phyloP scores from a whole-genome alignment of 2,329 filamentous ascomycete genomes.

The Nectriaceae sp. region DNA sequence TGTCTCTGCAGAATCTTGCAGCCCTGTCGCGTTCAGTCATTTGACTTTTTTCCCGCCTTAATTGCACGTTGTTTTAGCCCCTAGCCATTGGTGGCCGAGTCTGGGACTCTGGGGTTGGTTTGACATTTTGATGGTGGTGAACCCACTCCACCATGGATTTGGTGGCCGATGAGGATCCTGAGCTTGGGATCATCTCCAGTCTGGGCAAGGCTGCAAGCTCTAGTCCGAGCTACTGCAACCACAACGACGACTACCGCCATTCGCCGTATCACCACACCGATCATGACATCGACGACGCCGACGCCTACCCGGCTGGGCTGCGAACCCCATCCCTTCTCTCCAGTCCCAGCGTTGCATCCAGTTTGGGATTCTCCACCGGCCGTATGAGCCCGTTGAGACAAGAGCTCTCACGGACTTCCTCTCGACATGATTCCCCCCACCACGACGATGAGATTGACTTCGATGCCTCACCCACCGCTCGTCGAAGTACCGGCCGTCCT shows the following conservation, averaged over 20 bases:
- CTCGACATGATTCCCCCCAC: constrained; percentile 2
- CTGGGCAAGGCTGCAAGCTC: constrained; percentile 23
- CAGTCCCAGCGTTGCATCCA: constrained; percentile 37
- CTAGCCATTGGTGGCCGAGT: background rate
- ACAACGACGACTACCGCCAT: constrained; percentile 25
- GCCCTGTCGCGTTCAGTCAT: background rate
- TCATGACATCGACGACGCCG: constrained; percentile 20
- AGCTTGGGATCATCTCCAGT: constrained; percentile 22
- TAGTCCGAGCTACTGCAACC: constrained; percentile 27
- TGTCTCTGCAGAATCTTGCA: background rate
- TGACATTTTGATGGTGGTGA: background rate
- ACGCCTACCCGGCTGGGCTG: constrained; percentile 17
- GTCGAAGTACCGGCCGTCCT: constrained; percentile 10
- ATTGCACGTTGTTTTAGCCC: background rate
- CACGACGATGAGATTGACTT: constrained; percentile 6
- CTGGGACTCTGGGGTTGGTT: background rate
- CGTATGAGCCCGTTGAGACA: constrained; percentile 34
- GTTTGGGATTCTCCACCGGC: constrained; percentile 33
- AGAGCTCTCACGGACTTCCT: constrained; percentile 20
- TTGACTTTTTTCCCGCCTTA: background rate
- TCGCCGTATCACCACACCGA: constrained; percentile 24
- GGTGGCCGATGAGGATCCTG: constrained; percentile 18
- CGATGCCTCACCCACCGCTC: constrained; percentile 26
- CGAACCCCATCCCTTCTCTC: constrained; percentile 33
- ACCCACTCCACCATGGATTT: background rate